Base-by-base conservation (phyloP, 139 green algal genomes). In the Tetraselmis striata region DNA sequence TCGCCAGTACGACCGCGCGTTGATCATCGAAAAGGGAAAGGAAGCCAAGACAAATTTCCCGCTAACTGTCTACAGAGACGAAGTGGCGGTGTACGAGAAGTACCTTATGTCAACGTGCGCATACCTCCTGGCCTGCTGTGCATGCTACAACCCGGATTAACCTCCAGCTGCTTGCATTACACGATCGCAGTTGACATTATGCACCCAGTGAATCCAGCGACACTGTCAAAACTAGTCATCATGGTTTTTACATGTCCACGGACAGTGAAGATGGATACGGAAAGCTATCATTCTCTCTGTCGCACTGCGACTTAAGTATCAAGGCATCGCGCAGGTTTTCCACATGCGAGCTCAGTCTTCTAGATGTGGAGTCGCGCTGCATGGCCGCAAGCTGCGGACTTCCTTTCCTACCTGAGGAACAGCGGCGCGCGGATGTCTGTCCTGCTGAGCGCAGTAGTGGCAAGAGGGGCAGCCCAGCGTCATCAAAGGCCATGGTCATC, bases 21-120 rank as follows among this genome's bases (percentile, higher is more conserved):
- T 95, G 11, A 91, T 95, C 23, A 83, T 94, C 23, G 87, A 91
- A 75, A 95, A 94, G 86, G 88, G 89, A 11, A 79, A 83, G 1
- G 58, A 83, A 22, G 91, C 91, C 32, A 95, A 94, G 80, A 95
- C 91, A 75, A 95, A 95, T 81, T 95, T 95, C 79, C 86, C 88
- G 23, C 45, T 67, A 18, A 67, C 45, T 25, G 45, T 25, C 45
- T 67, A 67, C 45, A 67, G 11, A 25, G 11, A 18, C 11, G 45
- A 67, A 18, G 45, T 94, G 25, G 32, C 29, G 26, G 82, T 91
- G 76, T 95, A 95, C 74, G 86, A 94, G 22, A 18, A 5, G 11
- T 67, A 25, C 45, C 45, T 67, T n/a, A n/a, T n/a, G n/a, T n/a
- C n/a, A n/a, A n/a, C n/a, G n/a, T n/a, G n/a, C n/a, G n/a, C n/a